Evolutionary conservation across 176 grass and related monocot genomes (phyloP).

Genomic region (Phyllostachys edulis): DNA sequence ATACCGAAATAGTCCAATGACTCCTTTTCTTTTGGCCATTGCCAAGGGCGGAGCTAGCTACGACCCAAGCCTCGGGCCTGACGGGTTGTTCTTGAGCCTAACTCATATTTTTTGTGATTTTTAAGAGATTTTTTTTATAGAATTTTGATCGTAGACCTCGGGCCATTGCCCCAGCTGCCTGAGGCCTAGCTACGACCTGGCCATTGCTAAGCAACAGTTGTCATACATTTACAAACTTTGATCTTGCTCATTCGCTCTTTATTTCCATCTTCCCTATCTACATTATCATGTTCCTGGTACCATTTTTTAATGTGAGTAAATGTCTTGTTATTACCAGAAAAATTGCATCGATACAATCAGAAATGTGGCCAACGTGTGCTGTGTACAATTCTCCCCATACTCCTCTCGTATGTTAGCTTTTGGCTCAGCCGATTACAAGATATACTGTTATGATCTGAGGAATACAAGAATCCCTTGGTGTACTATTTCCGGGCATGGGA

Average conservation of each 20-base stretch:
- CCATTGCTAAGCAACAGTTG: neutral
- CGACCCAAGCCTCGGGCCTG: too few relatives aligned
- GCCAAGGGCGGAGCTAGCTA: too few relatives aligned
- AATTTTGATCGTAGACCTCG: too few relatives aligned
- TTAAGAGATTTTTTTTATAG: too few relatives aligned
- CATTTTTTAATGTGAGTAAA: conserved; percentile 17
- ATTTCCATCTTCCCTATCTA: conserved; percentile 2
- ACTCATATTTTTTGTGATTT: too few relatives aligned
- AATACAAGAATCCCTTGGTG: conserved; percentile 97
- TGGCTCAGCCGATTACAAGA: conserved; percentile 91
- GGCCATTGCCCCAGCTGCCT: too few relatives aligned
- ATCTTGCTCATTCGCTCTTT: neutral
- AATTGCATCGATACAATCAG: conserved; percentile 77
- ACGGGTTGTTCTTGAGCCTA: too few relatives aligned
- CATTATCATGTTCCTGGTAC: neutral
- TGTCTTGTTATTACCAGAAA: conserved; percentile 55
- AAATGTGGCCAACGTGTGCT: conserved; percentile 86
- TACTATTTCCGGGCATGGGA: conserved; percentile 87
- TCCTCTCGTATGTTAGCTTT: conserved; percentile 86
- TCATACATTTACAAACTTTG: neutral
- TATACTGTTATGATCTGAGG: conserved; percentile 94
- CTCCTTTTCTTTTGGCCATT: neutral
- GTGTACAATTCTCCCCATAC: conserved; percentile 87
- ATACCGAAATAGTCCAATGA: neutral
- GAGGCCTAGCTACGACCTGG: too few relatives aligned